Evolutionary conservation across 1,284 basidiomycete species (phyloP).

Genomic region (Megacollybia platyphylla): DNA sequence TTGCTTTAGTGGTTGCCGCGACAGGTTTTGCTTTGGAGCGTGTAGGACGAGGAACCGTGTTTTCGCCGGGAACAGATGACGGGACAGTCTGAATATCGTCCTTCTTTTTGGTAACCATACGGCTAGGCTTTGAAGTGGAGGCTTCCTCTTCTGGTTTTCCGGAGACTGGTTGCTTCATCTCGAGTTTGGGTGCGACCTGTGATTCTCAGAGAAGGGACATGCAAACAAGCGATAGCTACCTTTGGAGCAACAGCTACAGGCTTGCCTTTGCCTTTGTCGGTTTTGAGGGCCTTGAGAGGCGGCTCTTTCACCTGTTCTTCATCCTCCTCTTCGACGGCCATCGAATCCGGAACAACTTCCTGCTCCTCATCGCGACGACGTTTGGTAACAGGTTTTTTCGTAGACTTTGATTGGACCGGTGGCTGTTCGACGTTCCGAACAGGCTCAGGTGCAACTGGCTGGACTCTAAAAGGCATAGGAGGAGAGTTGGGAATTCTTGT

Average conservation of each 20-base stretch:
- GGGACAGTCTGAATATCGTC: slow-evolving; percentile 15
- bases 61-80: slow-evolving; percentile 27
- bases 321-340: slow-evolving; percentile 15
- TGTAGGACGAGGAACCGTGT: slow-evolving; percentile 6
- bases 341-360: slow-evolving; percentile 13
- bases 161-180: neutral
- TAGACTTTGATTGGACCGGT: slow-evolving; percentile 1
- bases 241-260: slow-evolving; percentile 8
- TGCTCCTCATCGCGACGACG: neutral
- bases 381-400: slow-evolving; percentile 2
- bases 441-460: slow-evolving; percentile 38
- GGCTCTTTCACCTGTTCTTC: slow-evolving; percentile 25
- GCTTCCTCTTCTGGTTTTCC: too few species aligned
- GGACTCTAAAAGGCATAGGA: slow-evolving; percentile 27
- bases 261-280: slow-evolving; percentile 8
- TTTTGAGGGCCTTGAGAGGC: slow-evolving; percentile 21
- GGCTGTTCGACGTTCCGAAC: slow-evolving; percentile 6
- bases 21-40: slow-evolving; percentile 1
- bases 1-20: neutral
- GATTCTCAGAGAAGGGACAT: neutral
- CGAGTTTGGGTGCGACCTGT: slow-evolving; percentile 1
- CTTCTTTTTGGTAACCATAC: slow-evolving; percentile 1
- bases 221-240: neutral
- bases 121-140: neutral
- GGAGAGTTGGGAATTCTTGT: neutral